Conservation (phyloP, 106 monocot genomes). For the Apostasia ramifera region DNA sequence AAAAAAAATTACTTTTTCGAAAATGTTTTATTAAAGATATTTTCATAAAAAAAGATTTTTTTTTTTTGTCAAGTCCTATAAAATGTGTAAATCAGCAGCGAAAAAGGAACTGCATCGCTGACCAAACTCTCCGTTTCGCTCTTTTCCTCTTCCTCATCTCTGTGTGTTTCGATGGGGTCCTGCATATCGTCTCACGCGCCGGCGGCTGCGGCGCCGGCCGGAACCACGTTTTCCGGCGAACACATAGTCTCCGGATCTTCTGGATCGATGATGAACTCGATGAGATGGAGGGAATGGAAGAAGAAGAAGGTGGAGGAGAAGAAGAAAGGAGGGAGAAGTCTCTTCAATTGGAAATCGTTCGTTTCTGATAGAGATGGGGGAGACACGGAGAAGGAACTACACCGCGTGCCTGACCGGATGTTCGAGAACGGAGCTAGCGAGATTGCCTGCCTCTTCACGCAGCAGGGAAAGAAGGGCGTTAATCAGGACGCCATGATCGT, state of each 20-base stretch:
- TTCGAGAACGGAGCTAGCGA: slow-evolving; percentile 31
- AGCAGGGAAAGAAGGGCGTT: slow-evolving; percentile 47
- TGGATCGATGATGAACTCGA: background rate
- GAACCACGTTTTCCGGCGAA: too few species aligned
- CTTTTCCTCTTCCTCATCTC: background rate
- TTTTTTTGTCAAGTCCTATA: too few species aligned
- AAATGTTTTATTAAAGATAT: too few species aligned
- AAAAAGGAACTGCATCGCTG: background rate
- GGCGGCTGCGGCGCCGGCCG: background rate
- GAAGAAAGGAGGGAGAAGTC: slow-evolving; percentile 1
- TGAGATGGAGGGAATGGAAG: slow-evolving; percentile 7
- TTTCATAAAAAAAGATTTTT: too few species aligned
- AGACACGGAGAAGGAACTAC: slow-evolving; percentile 19
- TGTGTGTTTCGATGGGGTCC: background rate
- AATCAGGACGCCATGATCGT: background rate
- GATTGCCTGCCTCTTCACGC: slow-evolving; percentile 37
- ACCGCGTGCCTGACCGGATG: slow-evolving; percentile 30
- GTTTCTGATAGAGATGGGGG: background rate
- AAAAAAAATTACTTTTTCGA: too few species aligned
- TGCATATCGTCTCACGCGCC: slow-evolving; percentile 8
- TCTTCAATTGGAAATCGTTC: too few species aligned
- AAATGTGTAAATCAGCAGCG: too few species aligned
- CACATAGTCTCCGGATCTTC: background rate
- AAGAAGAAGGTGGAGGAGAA: slow-evolving; percentile 5
- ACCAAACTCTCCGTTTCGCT: background rate